Evolutionary conservation across 306 rosid species (phyloP), one percentile per base, ranked within the genome.

Genomic region (Cicer pinnatifidum): DNA sequence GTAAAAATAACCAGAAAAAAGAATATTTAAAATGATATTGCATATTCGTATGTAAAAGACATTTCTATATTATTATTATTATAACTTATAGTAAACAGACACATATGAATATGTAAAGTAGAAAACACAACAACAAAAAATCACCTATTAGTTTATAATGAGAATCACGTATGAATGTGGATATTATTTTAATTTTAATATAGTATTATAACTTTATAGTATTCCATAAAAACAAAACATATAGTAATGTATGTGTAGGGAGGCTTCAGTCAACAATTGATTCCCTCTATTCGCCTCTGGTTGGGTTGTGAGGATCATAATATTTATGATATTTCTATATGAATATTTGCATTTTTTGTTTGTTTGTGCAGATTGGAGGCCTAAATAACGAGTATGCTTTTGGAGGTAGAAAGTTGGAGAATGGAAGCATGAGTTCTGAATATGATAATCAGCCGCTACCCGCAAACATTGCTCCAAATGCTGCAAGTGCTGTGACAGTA

Each of bases 391-490:
- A 88, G 58, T 87, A 84, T 73, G 81, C 88, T 41, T 84, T 89
- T 68, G 99, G 88, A 71, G 85, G 85, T 63, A 84, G 89, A 77
- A 89, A 82, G 72, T 66, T 82, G 81, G 96, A 94, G 89, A 89
- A 91, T 81, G 99, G 97, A 8, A 88, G 84, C 85, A 7, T 79
- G 79, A 80, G 69, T 81, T 84, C 91, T 78, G 97, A 89, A 69
- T 85, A 71, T 74, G 99, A 85, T 64, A 82, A 85, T 70, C 94
- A 86, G 81, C 72, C 88, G 57, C 76, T 78, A 80, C 65, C 90
- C 74, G 68, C 86, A 46, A 82, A 76, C 80, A 80, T 80, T 62
- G 68, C 84, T 67, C 73, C 88, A 38, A 82, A 58, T 86, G 67
- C 85, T 77, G 83, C 87, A 56, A 76, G 80, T 54, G 95, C 71